These are phyloP conservation scores for Rhizoclosmatium sp. DNA, from an alignment of 192 early-diverging fungal species.

Conservation along the genomic window DNA sequence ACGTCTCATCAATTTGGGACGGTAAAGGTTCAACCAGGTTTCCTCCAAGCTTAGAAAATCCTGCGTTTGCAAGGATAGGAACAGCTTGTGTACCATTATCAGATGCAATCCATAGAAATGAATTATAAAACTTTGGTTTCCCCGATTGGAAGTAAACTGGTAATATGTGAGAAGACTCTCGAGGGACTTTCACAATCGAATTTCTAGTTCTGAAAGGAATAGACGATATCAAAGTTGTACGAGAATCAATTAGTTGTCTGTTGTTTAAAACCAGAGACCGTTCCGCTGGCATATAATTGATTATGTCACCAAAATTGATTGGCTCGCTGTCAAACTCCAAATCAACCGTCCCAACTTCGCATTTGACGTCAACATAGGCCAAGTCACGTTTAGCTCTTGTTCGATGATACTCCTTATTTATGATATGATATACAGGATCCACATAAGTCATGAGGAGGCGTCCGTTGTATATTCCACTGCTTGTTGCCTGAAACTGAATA, in stretches of 20 bases:
- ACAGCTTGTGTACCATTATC: slow-evolving; percentile 27
- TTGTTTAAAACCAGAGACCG: slow-evolving; percentile 42
- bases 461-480: slow-evolving; percentile 49
- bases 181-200: neutral
- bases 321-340: slow-evolving; percentile 37
- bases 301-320: slow-evolving; percentile 57
- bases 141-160: slow-evolving; percentile 39
- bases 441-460: slow-evolving; percentile 55
- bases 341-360: slow-evolving; percentile 50
- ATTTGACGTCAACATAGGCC: slow-evolving; percentile 33
- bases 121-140: slow-evolving; percentile 38
- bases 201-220: slow-evolving; percentile 38
- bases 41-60: slow-evolving; percentile 39
- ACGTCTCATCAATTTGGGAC: neutral
- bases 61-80: slow-evolving; percentile 49
- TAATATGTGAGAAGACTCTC: slow-evolving; percentile 16
- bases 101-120: slow-evolving; percentile 41
- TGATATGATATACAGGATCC: slow-evolving; percentile 56
- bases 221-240: slow-evolving; percentile 5
- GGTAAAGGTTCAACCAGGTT: slow-evolving; percentile 46
- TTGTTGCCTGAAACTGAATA: slow-evolving; percentile 55
- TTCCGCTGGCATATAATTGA: slow-evolving; percentile 34
- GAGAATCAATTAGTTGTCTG: slow-evolving; percentile 43
- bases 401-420: slow-evolving; percentile 42
- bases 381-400: slow-evolving; percentile 46